Evolutionary conservation across 2,329 filamentous ascomycete species (phyloP).

Genomic region (Ophiostoma novo-ulmi): DNA sequence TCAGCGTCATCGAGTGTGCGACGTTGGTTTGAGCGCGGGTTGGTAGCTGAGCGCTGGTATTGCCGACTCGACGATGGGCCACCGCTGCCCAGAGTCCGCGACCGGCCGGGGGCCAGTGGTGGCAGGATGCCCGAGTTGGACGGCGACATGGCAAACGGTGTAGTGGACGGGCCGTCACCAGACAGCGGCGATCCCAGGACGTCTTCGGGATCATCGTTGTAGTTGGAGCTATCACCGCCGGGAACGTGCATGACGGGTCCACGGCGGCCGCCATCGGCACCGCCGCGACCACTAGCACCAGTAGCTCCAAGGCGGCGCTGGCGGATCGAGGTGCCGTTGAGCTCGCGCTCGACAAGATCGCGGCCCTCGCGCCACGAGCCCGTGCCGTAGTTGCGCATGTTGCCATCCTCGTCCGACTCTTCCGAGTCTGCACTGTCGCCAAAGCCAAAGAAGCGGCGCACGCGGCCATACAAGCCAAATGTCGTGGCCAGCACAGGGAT

Average conservation of each 20-base stretch:
- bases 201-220: constrained; percentile 21
- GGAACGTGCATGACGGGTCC: constrained; percentile 28
- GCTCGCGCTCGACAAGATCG: constrained; percentile 81
- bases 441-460: constrained; percentile 69
- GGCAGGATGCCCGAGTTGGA: constrained; percentile 27
- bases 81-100: constrained; percentile 31
- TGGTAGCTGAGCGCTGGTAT: not conserved
- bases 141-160: constrained; percentile 43
- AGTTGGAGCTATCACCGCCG: constrained; percentile 39
- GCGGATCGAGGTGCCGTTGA: constrained; percentile 58
- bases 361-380: constrained; percentile 89
- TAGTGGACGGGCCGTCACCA: constrained; percentile 36
- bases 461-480: constrained; percentile 82
- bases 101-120: constrained; percentile 18
- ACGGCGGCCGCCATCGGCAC: constrained; percentile 30
- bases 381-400: constrained; percentile 58
- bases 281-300: constrained; percentile 27
- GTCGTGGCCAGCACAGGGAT: constrained; percentile 78
- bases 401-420: constrained; percentile 63
- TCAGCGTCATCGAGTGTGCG: constrained; percentile 34
- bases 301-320: constrained; percentile 43
- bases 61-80: constrained; percentile 22
- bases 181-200: constrained; percentile 10
- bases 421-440: constrained; percentile 73
- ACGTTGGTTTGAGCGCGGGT: not conserved